phyloP scores from a whole-genome alignment of 352 stramenopile genomes.

The Globisporangium ultimum region DNA sequence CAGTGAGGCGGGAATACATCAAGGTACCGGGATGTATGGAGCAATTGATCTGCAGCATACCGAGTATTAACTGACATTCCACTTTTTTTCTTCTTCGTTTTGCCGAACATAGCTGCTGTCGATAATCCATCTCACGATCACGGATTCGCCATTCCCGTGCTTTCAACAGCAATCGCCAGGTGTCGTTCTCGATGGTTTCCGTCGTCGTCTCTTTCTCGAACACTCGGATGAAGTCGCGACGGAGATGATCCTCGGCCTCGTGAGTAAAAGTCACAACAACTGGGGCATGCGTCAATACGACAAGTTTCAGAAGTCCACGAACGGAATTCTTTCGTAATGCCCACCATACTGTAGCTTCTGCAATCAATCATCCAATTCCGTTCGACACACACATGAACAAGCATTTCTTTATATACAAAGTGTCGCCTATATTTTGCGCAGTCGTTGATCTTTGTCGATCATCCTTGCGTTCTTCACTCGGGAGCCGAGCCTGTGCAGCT shows the following conservation, averaged over 20 bases:
- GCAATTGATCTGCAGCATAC: no score
- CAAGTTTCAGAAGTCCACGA: constrained; percentile 63
- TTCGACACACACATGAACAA: no score
- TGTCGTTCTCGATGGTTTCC: constrained; percentile 21
- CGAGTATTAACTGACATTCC: not conserved
- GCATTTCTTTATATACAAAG: no score
- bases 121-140: constrained; percentile 88
- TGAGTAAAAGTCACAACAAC: constrained; percentile 60
- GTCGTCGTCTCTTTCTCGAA: constrained; percentile 34
- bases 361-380: not conserved
- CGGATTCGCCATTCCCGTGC: constrained; percentile 88
- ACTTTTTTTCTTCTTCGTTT: not conserved
- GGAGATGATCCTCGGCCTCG: constrained; percentile 30
- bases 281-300: constrained; percentile 73
- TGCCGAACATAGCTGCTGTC: constrained; percentile 49
- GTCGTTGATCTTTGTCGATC: no score
- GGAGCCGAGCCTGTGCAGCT: not conserved
- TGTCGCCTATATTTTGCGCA: no score
- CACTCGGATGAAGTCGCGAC: constrained; percentile 19
- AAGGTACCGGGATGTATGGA: constrained; percentile 32
- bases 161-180: constrained; percentile 45
- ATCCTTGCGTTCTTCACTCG: no score
- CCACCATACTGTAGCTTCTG: no score
- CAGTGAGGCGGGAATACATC: constrained; percentile 76
- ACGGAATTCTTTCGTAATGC: constrained; percentile 53